phyloP scores from a whole-genome alignment of 495 filamentous ascomycete species.

The Lepidopterella palustris region DNA sequence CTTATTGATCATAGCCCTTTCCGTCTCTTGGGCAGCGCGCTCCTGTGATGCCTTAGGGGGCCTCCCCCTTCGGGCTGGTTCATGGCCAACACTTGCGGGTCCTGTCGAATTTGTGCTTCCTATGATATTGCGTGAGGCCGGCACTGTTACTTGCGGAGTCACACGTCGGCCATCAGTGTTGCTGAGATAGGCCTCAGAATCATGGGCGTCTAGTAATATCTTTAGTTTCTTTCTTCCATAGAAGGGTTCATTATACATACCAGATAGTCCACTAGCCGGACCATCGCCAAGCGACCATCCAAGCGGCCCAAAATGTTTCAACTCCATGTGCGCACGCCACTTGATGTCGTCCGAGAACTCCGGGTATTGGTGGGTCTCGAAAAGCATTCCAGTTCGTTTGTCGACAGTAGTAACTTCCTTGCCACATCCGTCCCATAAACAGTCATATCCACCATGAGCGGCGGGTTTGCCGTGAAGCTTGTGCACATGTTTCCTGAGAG shows the following conservation, averaged over 20 bases:
- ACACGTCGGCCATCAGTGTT: constrained; percentile 34
- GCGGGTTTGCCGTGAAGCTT: constrained; percentile 45
- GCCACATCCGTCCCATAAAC: constrained; percentile 46
- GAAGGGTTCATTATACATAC: constrained; percentile 22
- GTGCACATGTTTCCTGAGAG: constrained; percentile 59
- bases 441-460: constrained; percentile 29
- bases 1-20: constrained; percentile 38
- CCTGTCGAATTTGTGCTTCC: neutral
- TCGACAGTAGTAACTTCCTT: constrained; percentile 21
- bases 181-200: constrained; percentile 36
- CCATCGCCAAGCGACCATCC: constrained; percentile 66
- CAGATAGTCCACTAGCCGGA: constrained; percentile 41
- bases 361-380: constrained; percentile 20
- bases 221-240: neutral
- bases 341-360: constrained; percentile 34
- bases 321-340: constrained; percentile 57
- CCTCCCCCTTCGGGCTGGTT: constrained; percentile 32
- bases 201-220: constrained; percentile 20
- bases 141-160: constrained; percentile 30
- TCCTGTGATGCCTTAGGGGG: constrained; percentile 36
- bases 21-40: constrained; percentile 38
- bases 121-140: neutral
- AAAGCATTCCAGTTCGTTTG: constrained; percentile 21
- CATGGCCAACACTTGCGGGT: neutral
- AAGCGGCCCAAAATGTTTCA: constrained; percentile 47